phyloP scores from a whole-genome alignment of 2,329 filamentous ascomycete species.

The Phaeosphaeria sp. region DNA sequence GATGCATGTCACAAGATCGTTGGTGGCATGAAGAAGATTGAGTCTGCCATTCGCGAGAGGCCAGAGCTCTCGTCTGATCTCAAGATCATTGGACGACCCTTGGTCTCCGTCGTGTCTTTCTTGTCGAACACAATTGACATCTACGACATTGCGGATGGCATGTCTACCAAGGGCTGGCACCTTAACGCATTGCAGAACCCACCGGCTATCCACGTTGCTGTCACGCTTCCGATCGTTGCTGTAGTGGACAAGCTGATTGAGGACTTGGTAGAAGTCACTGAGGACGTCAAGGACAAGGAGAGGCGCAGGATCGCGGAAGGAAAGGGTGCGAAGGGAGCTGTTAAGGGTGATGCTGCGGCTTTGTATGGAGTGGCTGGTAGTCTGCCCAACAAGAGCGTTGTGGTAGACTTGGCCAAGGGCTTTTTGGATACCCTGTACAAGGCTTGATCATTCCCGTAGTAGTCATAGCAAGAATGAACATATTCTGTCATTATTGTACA shows the following conservation, averaged over 20 bases:
- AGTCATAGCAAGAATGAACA: background rate
- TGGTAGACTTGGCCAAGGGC: conserved; percentile 85
- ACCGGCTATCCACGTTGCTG: conserved; percentile 90
- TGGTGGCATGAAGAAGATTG: conserved; percentile 82
- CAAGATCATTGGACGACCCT: conserved; percentile 80
- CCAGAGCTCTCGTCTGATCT: conserved; percentile 75
- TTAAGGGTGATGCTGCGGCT: conserved; percentile 80
- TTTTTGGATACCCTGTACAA: conserved; percentile 96
- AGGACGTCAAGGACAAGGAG: conserved; percentile 82
- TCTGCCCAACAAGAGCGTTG: conserved; percentile 93
- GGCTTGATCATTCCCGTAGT: conserved; percentile 56
- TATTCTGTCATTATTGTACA: conserved; percentile 9
- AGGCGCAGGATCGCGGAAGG: conserved; percentile 74
- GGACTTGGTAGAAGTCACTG: conserved; percentile 68
- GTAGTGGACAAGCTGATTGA: conserved; percentile 79
- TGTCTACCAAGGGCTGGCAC: conserved; percentile 89
- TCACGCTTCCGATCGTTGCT: conserved; percentile 84
- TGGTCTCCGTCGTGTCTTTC: conserved; percentile 92
- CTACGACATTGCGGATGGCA: conserved; percentile 91
- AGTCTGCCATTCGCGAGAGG: conserved; percentile 72
- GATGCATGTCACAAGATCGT: conserved; percentile 88
- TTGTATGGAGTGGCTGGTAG: conserved; percentile 95
- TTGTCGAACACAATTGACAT: conserved; percentile 83
- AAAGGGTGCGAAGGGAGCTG: conserved; percentile 64
- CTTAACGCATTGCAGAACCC: conserved; percentile 92